Percentiles rank a stretch among this genome's conserved stretches.
phyloP scores from a whole-genome alignment of 2,329 filamentous ascomycete species.

The Verticillium zaregamsianum region DNA sequence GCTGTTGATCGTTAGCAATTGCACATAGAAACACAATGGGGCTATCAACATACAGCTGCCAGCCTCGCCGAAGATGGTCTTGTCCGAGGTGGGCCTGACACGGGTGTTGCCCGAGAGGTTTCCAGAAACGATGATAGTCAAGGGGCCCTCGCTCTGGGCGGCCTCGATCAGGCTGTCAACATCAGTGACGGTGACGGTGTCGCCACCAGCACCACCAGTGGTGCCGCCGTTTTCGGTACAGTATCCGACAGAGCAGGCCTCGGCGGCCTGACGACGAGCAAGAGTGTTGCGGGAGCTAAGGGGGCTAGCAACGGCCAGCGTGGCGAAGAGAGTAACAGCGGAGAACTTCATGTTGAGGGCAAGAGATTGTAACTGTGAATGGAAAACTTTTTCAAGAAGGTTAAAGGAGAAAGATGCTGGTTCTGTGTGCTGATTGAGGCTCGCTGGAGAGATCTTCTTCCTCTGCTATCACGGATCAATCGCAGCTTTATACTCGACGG shows the following conservation, averaged over 20 bases:
- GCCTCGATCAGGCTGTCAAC: conserved; percentile 21
- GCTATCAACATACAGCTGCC: conserved; percentile 13
- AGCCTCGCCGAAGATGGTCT: conserved; percentile 32
- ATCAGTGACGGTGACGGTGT: conserved; percentile 22
- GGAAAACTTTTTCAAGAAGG: too few relatives aligned
- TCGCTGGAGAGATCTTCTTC: neutral
- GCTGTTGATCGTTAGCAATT: conserved; percentile 10
- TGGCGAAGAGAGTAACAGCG: conserved; percentile 9
- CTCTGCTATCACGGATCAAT: neutral
- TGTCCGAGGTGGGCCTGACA: conserved; percentile 28
- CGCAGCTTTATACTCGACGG: neutral
- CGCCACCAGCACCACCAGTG: conserved; percentile 22
- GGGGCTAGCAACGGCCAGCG: conserved; percentile 9
- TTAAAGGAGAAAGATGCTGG: neutral
- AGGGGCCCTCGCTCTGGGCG: conserved; percentile 18
- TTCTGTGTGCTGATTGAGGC: neutral
- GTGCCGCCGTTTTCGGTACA: conserved; percentile 27
- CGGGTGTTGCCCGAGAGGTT: conserved; percentile 19
- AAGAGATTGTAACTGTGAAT: neutral
- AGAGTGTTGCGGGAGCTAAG: conserved; percentile 9
- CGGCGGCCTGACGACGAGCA: conserved; percentile 10
- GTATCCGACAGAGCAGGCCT: conserved; percentile 21
- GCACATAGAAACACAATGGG: rapidly evolving
- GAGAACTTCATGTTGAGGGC: conserved; percentile 10
- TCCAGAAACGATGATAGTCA: conserved; percentile 24